Evolutionary conservation across 495 filamentous ascomycete species (phyloP).

Genomic region (Neurospora tetrasperma): DNA sequence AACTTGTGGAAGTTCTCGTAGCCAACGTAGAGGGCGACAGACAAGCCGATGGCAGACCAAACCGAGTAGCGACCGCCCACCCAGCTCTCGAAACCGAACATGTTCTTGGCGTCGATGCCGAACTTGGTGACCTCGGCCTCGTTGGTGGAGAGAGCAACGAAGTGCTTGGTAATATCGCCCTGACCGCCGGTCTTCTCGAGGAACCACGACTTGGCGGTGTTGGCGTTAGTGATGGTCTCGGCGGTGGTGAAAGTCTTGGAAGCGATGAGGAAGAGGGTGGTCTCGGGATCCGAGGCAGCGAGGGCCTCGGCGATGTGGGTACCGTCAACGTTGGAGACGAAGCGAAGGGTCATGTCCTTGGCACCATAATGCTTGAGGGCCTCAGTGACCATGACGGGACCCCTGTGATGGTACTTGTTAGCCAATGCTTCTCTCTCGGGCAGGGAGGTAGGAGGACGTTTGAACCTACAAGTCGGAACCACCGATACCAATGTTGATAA

Average conservation of each 20-base stretch:
- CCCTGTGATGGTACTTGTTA: constrained; percentile 38
- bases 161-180: constrained; percentile 95
- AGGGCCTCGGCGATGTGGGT: constrained; percentile 96
- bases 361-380: constrained; percentile 89
- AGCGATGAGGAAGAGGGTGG: constrained; percentile 92
- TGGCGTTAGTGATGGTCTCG: constrained; percentile 93
- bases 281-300: constrained; percentile 81
- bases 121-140: constrained; percentile 92
- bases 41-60: constrained; percentile 96
- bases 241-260: constrained; percentile 99
- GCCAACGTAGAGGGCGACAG: constrained; percentile 87
- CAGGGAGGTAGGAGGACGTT: neutral
- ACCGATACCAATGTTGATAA: constrained; percentile 97
- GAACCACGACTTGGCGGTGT: constrained; percentile 95
- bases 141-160: constrained; percentile 96
- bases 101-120: constrained; percentile 94
- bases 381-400: constrained; percentile 97
- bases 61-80: constrained; percentile 97
- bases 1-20: constrained; percentile 97
- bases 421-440: neutral
- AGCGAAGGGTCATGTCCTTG: constrained; percentile 79
- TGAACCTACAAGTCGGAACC: constrained; percentile 85
- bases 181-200: constrained; percentile 60
- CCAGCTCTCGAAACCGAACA: constrained; percentile 98
- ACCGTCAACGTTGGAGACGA: constrained; percentile 98